Evolutionary conservation across 1,139 yeast genomes (phyloP).

Genomic region (Kodamaea fungicola): DNA sequence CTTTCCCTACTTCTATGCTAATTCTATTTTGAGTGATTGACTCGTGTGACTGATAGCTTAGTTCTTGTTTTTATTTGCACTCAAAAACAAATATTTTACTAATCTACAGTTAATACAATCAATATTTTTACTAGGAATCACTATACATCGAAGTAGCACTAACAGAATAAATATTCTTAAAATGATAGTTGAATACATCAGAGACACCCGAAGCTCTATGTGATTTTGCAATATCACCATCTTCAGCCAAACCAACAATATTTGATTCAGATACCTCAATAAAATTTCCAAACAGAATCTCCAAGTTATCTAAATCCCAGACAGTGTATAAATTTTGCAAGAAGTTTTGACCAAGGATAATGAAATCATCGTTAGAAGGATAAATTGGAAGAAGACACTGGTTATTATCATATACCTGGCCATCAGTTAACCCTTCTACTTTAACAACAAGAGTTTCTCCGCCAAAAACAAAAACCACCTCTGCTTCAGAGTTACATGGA

Average conservation of each 20-base stretch:
- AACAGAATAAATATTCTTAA: constrained; percentile 1
- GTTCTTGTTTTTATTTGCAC: no score
- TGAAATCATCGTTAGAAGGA: constrained; percentile 4
- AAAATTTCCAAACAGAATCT: constrained; percentile 6
- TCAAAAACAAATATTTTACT: no score
- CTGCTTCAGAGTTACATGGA: constrained; percentile 2
- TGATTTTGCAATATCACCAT: constrained; percentile 1
- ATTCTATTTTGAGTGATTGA: no score
- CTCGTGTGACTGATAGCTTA: no score
- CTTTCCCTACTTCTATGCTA: no score
- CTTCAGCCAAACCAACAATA: constrained; percentile 3
- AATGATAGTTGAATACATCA: constrained; percentile 1
- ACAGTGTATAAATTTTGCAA: constrained; percentile 4
- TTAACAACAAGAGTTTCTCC: constrained; percentile 1
- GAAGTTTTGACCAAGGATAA: constrained; percentile 4
- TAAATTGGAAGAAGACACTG: constrained; percentile 1
- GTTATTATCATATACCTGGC: background rate
- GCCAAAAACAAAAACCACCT: constrained; percentile 3
- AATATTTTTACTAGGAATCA: background rate
- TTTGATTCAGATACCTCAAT: background rate
- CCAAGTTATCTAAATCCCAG: constrained; percentile 5
- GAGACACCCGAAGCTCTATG: background rate
- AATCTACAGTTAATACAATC: background rate
- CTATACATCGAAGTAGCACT: constrained; percentile 2
- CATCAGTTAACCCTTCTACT: constrained; percentile 1